phyloP scores from a whole-genome alignment of 78 protist genomes.

The Polysphondylium violaceum region DNA sequence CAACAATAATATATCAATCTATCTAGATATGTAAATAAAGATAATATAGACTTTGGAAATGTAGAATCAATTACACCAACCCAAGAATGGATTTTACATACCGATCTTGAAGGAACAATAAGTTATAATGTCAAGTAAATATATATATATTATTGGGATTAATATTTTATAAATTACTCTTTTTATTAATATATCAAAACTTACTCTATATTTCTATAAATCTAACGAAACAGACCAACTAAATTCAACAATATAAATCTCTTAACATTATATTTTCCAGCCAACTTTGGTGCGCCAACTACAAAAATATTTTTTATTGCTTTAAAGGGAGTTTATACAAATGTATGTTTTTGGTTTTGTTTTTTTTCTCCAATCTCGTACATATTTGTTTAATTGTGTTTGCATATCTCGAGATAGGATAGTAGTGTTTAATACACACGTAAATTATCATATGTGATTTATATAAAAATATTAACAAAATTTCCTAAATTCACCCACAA shows the following conservation, averaged over 20 bases:
- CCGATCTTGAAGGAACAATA: constrained; percentile 59
- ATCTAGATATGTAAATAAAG: constrained; percentile 58
- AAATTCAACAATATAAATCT: constrained; percentile 60
- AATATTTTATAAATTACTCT: not conserved
- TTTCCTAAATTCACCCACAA: not conserved
- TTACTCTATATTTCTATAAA: not conserved
- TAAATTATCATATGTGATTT: too few relatives aligned
- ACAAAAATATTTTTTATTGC: constrained; percentile 70
- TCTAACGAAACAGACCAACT: constrained; percentile 17
- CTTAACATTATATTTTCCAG: constrained; percentile 61
- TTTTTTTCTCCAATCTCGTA: too few relatives aligned
- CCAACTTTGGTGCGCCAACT: constrained; percentile 67
- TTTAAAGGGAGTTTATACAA: constrained; percentile 74
- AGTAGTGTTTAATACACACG: too few relatives aligned
- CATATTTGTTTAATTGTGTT: too few relatives aligned
- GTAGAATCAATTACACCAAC: constrained; percentile 12
- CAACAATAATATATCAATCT: too few relatives aligned
- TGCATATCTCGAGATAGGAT: too few relatives aligned
- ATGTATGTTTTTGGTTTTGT: too few relatives aligned
- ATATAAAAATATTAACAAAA: not conserved
- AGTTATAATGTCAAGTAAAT: constrained; percentile 68
- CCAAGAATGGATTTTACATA: constrained; percentile 82
- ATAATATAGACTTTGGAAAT: constrained; percentile 76
- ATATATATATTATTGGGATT: not conserved
- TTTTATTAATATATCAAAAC: not conserved